These are phyloP conservation scores for Termitomyces sp. DNA, from an alignment of 768 basidiomycete species.

Conservation along the genomic window DNA sequence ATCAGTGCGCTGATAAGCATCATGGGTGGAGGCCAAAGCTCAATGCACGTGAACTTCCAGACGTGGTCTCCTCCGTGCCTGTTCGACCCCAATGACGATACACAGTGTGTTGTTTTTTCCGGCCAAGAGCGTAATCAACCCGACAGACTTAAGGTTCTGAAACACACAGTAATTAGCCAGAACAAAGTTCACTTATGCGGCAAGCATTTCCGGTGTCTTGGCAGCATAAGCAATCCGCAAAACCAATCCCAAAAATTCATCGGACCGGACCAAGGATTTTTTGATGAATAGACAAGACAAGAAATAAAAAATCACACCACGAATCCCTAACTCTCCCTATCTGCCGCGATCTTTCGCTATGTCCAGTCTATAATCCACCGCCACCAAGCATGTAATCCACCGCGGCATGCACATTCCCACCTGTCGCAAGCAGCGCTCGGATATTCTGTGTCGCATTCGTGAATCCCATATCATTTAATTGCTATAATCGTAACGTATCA, in stretches of 20 bases:
- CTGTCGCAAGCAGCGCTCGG: constrained; percentile 83
- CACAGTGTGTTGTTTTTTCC: no score
- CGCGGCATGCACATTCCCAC: constrained; percentile 88
- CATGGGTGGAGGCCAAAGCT: no score
- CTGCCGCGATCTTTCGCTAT: neutral
- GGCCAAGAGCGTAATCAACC: no score
- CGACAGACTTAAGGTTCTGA: no score
- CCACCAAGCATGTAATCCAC: constrained; percentile 90
- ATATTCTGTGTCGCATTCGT: constrained; percentile 86
- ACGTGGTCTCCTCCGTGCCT: no score
- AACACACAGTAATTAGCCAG: no score
- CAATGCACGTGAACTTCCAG: no score
- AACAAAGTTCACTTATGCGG: no score
- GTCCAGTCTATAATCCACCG: constrained; percentile 39
- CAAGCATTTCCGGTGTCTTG: no score
- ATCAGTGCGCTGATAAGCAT: no score
- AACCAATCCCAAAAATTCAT: neutral
- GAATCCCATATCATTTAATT: constrained; percentile 95
- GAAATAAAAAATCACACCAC: neutral
- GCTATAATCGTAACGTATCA: constrained; percentile 34
- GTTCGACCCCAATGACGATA: no score
- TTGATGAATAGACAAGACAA: neutral
- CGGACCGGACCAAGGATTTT: neutral
- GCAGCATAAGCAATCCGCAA: neutral
- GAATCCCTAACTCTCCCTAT: neutral